phyloP scores from a whole-genome alignment of 1,284 basidiomycete species.

The Lentinula novae-zelandiae region DNA sequence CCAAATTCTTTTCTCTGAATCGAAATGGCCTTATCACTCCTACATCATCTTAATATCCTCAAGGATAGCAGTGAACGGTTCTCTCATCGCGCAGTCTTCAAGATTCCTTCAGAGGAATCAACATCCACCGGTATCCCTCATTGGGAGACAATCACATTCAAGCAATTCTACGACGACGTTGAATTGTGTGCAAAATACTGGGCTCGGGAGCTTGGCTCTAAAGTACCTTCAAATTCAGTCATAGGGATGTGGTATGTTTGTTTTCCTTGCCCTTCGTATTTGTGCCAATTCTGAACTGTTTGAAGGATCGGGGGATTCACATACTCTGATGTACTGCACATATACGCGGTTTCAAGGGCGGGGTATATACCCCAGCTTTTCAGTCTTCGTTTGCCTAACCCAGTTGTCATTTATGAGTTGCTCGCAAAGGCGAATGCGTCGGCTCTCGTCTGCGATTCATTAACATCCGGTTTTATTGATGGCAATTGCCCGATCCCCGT shows the following conservation, averaged over 20 bases:
- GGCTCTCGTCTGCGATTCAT: slow-evolving; percentile 55
- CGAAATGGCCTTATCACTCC: not conserved
- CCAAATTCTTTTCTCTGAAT: not conserved
- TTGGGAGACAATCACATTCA: slow-evolving; percentile 52
- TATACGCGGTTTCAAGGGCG: slow-evolving; percentile 67
- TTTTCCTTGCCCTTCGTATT: not conserved
- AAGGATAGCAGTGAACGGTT: slow-evolving; percentile 3
- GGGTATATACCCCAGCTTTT: slow-evolving; percentile 72
- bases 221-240: slow-evolving; percentile 48
- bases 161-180: slow-evolving; percentile 50
- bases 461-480: slow-evolving; percentile 34
- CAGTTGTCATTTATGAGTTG: slow-evolving; percentile 64
- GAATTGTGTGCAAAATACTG: slow-evolving; percentile 55
- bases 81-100: slow-evolving; percentile 39
- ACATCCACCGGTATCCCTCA: slow-evolving; percentile 27
- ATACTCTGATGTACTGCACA: slow-evolving; percentile 64
- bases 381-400: slow-evolving; percentile 66
- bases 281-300: slow-evolving; percentile 9
- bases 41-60: slow-evolving; percentile 6
- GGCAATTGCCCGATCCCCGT: slow-evolving; percentile 41
- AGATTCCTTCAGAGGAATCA: slow-evolving; percentile 36
- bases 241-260: slow-evolving; percentile 61
- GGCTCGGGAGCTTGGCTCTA: slow-evolving; percentile 40
- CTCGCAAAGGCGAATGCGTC: slow-evolving; percentile 51
- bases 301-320: slow-evolving; percentile 63